Evolutionary conservation across 805 yeast genomes (phyloP), one percentile per base, ranked within the genome.

Genomic region (Candida suzukii): DNA sequence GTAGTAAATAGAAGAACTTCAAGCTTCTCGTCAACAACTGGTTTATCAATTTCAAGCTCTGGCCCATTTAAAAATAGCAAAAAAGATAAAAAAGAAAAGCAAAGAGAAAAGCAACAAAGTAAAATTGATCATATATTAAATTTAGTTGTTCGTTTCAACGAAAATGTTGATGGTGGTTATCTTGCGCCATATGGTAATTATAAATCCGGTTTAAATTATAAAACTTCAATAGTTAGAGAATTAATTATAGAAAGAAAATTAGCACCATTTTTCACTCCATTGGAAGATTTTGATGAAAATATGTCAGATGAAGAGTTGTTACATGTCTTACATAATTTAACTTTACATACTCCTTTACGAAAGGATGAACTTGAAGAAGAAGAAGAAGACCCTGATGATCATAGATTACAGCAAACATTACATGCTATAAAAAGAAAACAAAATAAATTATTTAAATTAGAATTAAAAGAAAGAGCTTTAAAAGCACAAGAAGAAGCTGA

Each of bases 181-280:
- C 63, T 91, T 47, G 96, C 95, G 1, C 96, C 98, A 0, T 86
- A 76, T 61, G 97, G 97, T 2, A 84, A 85, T 26, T 91, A 91
- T 61, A 76, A 80, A 47, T 79, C 83, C 37, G 81, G 79, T 50
- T 59, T 83, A 41, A 95, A 86, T 58, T 91, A 78, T 63, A 75
- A 83, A 52, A 74, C 84, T 14, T 74, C 74, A 14, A 67, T 83
- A 3, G 97, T 93, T n/a, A 73, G 85, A 40, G 73, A 66, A 16
- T 66, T 84, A 31, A 83, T 91, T 19, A 66, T 80, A 17, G 75
- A 76, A 25, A 72, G 99, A 38, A 74, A 71, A 50, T 53, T 91
- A 31, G 88, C 97, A 0, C 98, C 99, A 2, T 91, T 93, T 58
- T 93, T 76, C 58, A 82, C 88, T 1, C 98, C 97, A 0, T 65